Percentiles rank a stretch among this genome's conserved stretches.
phyloP scores from a whole-genome alignment of 352 stramenopile species.

The Thalassiosira sp. region DNA sequence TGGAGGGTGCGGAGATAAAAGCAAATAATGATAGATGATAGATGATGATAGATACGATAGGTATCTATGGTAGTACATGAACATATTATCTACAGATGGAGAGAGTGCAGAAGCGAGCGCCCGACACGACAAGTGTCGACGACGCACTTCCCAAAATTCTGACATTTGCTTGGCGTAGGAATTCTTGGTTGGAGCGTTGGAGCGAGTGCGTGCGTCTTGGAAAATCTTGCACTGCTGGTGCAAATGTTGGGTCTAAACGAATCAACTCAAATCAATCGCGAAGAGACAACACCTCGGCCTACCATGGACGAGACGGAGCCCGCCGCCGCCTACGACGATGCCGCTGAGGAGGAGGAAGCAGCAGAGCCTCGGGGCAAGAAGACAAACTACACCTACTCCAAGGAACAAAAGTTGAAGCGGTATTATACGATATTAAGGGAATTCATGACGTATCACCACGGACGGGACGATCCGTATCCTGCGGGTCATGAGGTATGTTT shows the following conservation, averaged over 20 bases:
- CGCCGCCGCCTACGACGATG: background rate
- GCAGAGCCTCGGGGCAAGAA: background rate
- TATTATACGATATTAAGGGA: slow-evolving; percentile 6
- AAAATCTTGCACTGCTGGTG: no score
- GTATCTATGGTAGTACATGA: no score
- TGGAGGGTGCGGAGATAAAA: no score
- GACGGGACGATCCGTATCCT: background rate
- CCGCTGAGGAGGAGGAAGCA: background rate
- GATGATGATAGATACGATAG: no score
- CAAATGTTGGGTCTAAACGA: no score
- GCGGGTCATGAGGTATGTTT: background rate
- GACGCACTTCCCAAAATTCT: background rate
- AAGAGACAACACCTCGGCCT: no score
- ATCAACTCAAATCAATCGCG: background rate
- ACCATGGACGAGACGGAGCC: background rate
- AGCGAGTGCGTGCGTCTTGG: no score
- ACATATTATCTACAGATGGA: no score
- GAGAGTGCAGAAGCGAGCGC: no score
- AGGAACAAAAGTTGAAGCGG: slow-evolving; percentile 5
- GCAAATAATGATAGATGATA: no score
- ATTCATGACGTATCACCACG: slow-evolving; percentile 4
- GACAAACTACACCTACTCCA: background rate
- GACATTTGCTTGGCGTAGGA: background rate
- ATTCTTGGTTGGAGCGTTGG: background rate
- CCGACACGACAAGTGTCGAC: no score